Conservation (phyloP, 148 eudicot species). For the Heliosperma pusillum region DNA sequence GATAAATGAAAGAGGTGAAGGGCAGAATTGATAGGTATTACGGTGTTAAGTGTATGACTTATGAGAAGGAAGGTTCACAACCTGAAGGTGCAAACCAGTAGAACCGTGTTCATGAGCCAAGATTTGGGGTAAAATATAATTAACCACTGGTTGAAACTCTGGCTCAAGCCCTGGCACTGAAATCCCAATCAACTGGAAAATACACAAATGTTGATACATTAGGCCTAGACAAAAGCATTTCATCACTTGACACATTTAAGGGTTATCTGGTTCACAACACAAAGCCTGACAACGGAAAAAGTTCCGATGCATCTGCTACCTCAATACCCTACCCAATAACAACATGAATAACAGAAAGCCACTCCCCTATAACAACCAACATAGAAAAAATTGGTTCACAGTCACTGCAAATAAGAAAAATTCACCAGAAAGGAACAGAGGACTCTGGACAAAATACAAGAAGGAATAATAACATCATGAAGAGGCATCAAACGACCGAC, state of each 20-base stretch:
- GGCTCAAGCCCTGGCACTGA: slow-evolving; percentile 71
- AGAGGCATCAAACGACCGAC: slow-evolving; percentile 1
- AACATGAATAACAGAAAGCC: slow-evolving; percentile 6
- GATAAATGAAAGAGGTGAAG: slow-evolving; percentile 16
- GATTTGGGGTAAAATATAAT: slow-evolving; percentile 63
- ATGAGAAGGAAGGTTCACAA: slow-evolving; percentile 28
- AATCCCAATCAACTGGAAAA: slow-evolving; percentile 70
- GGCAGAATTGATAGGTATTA: slow-evolving; percentile 15
- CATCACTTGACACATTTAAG: not conserved
- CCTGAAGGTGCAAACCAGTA: slow-evolving; percentile 69
- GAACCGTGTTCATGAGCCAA: slow-evolving; percentile 63
- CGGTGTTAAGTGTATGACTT: not conserved
- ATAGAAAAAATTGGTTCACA: not conserved
- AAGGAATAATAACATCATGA: not conserved
- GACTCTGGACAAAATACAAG: not conserved
- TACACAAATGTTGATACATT: slow-evolving; percentile 19
- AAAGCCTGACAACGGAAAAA: slow-evolving; percentile 8
- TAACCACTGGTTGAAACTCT: slow-evolving; percentile 71
- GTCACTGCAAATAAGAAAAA: not conserved
- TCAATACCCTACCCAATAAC: slow-evolving; percentile 8
- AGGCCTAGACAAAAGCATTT: slow-evolving; percentile 18
- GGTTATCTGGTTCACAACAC: not conserved
- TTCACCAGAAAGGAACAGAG: not conserved
- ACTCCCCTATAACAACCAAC: slow-evolving; percentile 7
- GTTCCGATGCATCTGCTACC: slow-evolving; percentile 12